A percentile compares a stretch with the other conserved stretches of the same genome.
Conservation (phyloP, 805 yeast species). For the Candida dajiaensis region DNA sequence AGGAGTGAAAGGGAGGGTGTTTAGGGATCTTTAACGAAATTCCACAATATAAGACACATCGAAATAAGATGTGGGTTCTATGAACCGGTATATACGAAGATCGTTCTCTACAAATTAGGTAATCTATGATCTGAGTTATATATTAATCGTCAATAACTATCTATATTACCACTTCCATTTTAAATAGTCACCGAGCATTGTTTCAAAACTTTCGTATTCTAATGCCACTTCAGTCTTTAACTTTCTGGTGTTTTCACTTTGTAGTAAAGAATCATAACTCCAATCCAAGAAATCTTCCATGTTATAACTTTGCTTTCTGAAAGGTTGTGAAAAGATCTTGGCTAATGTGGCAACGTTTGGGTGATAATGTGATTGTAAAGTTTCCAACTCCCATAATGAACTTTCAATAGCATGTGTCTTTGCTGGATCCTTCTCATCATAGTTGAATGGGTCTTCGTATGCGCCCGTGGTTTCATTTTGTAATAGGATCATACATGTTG, state of each 20-base stretch:
- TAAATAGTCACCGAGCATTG: constrained; percentile 21
- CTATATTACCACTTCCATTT: constrained; percentile 22
- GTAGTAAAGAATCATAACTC: constrained; percentile 63
- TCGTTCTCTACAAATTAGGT: too few species aligned
- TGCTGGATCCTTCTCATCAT: constrained; percentile 65
- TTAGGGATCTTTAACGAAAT: too few species aligned
- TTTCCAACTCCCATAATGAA: constrained; percentile 87
- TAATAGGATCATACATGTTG: constrained; percentile 85
- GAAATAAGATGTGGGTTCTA: too few species aligned
- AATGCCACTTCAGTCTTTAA: constrained; percentile 71
- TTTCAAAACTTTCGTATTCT: constrained; percentile 51
- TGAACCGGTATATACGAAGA: too few species aligned
- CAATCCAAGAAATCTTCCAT: constrained; percentile 94
- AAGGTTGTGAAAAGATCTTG: constrained; percentile 82
- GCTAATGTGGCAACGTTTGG: constrained; percentile 94
- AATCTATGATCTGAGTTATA: too few species aligned
- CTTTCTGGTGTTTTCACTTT: constrained; percentile 56
- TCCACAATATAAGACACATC: too few species aligned
- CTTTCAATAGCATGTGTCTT: constrained; percentile 75
- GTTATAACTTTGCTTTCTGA: constrained; percentile 78
- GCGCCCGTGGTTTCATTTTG: constrained; percentile 38
- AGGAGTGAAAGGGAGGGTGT: not conserved
- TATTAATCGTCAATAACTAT: not conserved
- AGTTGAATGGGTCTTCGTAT: constrained; percentile 62
- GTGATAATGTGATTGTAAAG: constrained; percentile 80